phyloP scores from a whole-genome alignment of 495 filamentous ascomycete species.

The Tuber calosporum region DNA sequence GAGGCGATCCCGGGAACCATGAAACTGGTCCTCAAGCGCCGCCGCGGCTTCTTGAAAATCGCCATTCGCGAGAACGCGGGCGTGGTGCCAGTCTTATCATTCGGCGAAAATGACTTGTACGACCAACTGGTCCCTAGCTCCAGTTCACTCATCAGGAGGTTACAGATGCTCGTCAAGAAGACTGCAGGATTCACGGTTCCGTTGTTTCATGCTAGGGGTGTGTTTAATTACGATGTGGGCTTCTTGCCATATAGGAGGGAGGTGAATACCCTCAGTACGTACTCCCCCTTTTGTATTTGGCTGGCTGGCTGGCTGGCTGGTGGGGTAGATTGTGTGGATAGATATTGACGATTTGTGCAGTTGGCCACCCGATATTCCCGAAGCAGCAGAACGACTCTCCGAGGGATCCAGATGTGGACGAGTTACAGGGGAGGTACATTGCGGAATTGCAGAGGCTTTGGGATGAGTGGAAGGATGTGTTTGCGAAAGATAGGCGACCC shows the following conservation, averaged over 20 bases:
- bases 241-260: constrained; percentile 86
- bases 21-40: constrained; percentile 66
- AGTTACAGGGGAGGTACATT: constrained; percentile 71
- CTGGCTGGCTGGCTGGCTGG: background rate
- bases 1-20: constrained; percentile 71
- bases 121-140: constrained; percentile 66
- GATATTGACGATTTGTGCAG: constrained; percentile 5
- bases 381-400: constrained; percentile 53
- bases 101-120: constrained; percentile 95
- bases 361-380: constrained; percentile 34
- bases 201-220: constrained; percentile 77
- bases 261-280: constrained; percentile 82
- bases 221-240: constrained; percentile 97
- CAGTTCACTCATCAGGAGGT: constrained; percentile 65
- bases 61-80: constrained; percentile 85
- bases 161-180: constrained; percentile 75
- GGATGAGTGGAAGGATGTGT: constrained; percentile 81
- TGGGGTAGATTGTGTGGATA: background rate
- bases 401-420: constrained; percentile 57
- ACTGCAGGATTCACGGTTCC: constrained; percentile 89
- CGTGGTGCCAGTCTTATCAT: constrained; percentile 80
- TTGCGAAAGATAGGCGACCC: constrained; percentile 57
- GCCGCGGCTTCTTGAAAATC: constrained; percentile 90
- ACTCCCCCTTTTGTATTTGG: constrained; percentile 39
- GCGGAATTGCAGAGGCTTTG: constrained; percentile 72